These are phyloP conservation scores for Sporothrix curviconia DNA, from an alignment of 2,329 filamentous ascomycete species.

Conservation along the genomic window DNA sequence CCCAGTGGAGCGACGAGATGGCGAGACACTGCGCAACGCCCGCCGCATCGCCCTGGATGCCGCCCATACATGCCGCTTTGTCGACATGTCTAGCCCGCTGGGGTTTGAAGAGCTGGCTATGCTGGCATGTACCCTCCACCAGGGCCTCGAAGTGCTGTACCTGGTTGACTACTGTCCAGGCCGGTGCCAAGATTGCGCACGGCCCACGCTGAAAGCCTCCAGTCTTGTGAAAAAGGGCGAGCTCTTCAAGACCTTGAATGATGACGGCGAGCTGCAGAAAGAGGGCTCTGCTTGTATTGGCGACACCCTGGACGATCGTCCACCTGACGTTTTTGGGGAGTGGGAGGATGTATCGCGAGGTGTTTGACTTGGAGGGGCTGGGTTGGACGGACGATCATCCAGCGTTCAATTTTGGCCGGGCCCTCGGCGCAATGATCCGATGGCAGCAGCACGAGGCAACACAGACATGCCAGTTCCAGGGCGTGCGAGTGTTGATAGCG, in stretches of 20 bases:
- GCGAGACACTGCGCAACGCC: constrained; percentile 22
- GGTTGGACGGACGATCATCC: constrained; percentile 28
- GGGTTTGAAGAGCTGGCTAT: constrained; percentile 25
- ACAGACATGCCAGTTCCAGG: neutral
- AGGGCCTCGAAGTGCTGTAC: constrained; percentile 27
- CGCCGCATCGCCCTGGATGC: constrained; percentile 26
- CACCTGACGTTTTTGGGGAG: constrained; percentile 26
- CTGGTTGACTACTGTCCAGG: constrained; percentile 25
- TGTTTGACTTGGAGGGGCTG: constrained; percentile 27
- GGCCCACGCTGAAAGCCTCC: neutral
- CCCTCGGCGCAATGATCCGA: constrained; percentile 26
- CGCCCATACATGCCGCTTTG: constrained; percentile 19
- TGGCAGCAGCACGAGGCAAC: constrained; percentile 23
- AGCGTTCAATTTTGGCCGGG: constrained; percentile 26
- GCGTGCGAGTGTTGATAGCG: constrained; percentile 10
- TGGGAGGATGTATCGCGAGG: constrained; percentile 28
- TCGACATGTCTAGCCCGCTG: constrained; percentile 13
- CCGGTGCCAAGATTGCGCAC: neutral
- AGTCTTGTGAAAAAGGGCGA: too few relatives aligned
- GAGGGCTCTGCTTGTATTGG: too few relatives aligned
- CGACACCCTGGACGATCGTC: too few relatives aligned
- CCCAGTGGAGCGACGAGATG: constrained; percentile 26
- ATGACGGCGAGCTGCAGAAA: too few relatives aligned
- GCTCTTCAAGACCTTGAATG: constrained; percentile 21
- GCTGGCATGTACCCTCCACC: constrained; percentile 26